phyloP scores from a whole-genome alignment of 2,329 filamentous ascomycete species.

The Elsinoe perseae region DNA sequence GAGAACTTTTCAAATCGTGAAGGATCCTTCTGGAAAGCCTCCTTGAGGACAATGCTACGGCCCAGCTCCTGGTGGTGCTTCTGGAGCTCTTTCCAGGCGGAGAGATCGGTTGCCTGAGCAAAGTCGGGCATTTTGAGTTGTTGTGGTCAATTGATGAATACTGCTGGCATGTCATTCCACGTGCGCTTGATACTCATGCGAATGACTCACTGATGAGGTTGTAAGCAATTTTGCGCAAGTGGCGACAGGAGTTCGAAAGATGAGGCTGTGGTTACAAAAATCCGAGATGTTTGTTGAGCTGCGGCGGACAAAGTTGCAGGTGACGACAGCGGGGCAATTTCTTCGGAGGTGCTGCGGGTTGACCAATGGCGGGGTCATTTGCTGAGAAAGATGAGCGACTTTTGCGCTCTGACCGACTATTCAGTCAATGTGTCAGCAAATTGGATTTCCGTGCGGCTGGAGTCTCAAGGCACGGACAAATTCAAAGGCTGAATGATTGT shows the following conservation, averaged over 20 bases:
- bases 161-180: not conserved
- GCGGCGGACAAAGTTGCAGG: not conserved
- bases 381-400: constrained; percentile 1
- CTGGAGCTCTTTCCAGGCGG: constrained; percentile 83
- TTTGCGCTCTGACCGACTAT: not conserved
- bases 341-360: constrained; percentile 9
- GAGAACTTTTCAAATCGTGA: constrained; percentile 85
- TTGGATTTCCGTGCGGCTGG: not conserved
- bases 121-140: constrained; percentile 50
- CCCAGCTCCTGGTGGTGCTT: constrained; percentile 75
- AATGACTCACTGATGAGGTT: not conserved
- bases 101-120: constrained; percentile 77
- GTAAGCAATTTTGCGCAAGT: not conserved
- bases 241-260: not conserved
- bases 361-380: constrained; percentile 8
- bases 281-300: constrained; percentile 14
- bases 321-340: constrained; percentile 14
- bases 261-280: constrained; percentile 5
- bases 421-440: not conserved
- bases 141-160: not conserved
- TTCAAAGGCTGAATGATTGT: not conserved
- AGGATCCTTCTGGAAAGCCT: constrained; percentile 79
- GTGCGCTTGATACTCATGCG: not conserved
- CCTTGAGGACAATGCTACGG: constrained; percentile 82
- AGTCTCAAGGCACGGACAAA: not conserved